phyloP scores from a whole-genome alignment of 2,329 filamentous ascomycete genomes.

The Sporothrix inflata region DNA sequence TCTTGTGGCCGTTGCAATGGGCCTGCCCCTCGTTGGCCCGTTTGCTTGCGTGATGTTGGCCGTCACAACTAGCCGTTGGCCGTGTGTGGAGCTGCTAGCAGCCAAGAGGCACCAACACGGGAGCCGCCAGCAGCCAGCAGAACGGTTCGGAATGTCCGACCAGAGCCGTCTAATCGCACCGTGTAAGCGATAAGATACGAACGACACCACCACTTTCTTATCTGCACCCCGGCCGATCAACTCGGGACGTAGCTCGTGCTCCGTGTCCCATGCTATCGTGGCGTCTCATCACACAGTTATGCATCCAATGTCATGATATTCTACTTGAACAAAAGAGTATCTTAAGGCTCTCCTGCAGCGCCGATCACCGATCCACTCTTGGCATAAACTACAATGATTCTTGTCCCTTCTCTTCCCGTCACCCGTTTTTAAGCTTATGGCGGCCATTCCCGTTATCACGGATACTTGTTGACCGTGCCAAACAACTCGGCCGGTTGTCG shows the following conservation, averaged over 20 bases:
- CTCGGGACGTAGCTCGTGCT: background rate
- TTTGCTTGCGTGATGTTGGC: background rate
- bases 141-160: constrained; percentile 1
- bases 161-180: background rate
- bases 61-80: background rate
- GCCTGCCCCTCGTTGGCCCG: background rate
- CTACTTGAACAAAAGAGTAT: background rate
- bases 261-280: background rate
- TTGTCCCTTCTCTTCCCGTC: background rate
- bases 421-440: background rate
- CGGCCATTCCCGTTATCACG: constrained; percentile 10
- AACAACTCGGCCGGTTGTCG: background rate
- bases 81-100: background rate
- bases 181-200: background rate
- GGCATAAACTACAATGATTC: no score
- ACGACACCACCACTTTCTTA: background rate
- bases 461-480: constrained; percentile 11
- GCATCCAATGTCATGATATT: background rate
- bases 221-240: background rate
- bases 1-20: background rate
- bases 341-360: background rate
- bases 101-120: constrained; percentile 2
- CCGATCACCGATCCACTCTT: background rate
- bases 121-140: background rate
- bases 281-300: background rate